Evolutionary conservation across 2,329 filamentous ascomycete genomes (phyloP).

Genomic region (Canariomyces notabilis): DNA sequence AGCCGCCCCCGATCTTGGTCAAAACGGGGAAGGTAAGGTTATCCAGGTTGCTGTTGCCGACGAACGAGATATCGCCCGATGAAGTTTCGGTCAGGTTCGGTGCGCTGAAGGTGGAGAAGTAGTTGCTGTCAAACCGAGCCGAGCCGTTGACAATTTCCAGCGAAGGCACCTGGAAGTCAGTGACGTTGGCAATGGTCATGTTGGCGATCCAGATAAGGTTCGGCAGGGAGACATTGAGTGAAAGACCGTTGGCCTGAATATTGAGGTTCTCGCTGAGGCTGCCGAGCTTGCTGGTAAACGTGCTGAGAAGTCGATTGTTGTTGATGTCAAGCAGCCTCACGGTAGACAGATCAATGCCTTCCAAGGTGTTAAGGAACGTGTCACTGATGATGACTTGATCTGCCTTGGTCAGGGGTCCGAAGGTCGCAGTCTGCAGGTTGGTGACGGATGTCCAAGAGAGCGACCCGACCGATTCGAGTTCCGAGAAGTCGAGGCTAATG

Average conservation of each 20-base stretch:
- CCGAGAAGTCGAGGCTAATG: slow-evolving; percentile 59
- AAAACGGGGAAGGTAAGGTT: slow-evolving; percentile 75
- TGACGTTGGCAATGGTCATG: slow-evolving; percentile 78
- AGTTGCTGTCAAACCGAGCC: slow-evolving; percentile 79
- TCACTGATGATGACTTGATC: slow-evolving; percentile 71
- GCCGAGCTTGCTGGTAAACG: slow-evolving; percentile 70
- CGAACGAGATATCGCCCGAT: slow-evolving; percentile 55
- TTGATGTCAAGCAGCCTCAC: slow-evolving; percentile 73
- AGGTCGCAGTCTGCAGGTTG: slow-evolving; percentile 44
- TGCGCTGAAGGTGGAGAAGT: slow-evolving; percentile 54
- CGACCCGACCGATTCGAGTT: slow-evolving; percentile 58
- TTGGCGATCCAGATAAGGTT: slow-evolving; percentile 74
- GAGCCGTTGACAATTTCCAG: slow-evolving; percentile 71
- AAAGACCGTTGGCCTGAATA: slow-evolving; percentile 74
- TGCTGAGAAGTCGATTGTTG: slow-evolving; percentile 80
- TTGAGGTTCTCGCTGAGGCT: slow-evolving; percentile 67
- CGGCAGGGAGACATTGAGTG: slow-evolving; percentile 67
- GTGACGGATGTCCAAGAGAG: slow-evolving; percentile 72
- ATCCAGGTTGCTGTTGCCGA: slow-evolving; percentile 55
- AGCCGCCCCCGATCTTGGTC: slow-evolving; percentile 66
- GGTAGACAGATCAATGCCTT: slow-evolving; percentile 74
- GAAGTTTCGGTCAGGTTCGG: slow-evolving; percentile 67
- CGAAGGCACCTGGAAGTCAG: slow-evolving; percentile 65
- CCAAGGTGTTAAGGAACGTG: slow-evolving; percentile 73
- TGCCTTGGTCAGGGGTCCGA: slow-evolving; percentile 58